Evolutionary conservation across 2,329 filamentous ascomycete genomes (phyloP).

Genomic region (Nothopassalora personata): DNA sequence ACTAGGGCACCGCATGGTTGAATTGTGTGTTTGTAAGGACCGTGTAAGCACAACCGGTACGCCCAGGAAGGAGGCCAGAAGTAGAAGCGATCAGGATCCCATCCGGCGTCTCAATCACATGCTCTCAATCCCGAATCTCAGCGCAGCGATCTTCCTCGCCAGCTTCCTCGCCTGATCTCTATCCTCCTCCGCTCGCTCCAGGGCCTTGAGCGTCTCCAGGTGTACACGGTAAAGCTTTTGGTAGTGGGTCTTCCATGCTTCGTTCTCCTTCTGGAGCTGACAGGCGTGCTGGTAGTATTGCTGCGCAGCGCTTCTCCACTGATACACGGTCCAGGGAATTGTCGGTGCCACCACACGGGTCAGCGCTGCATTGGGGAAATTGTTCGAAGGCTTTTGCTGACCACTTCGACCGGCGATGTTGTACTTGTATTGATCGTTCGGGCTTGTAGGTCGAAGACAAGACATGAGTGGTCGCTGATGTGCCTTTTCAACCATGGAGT

Average conservation of each 20-base stretch:
- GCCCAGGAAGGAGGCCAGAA: too few species aligned
- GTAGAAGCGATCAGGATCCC: too few species aligned
- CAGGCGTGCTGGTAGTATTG: background rate
- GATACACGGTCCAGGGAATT: background rate
- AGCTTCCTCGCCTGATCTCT: background rate
- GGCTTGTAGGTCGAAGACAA: background rate
- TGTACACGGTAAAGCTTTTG: background rate
- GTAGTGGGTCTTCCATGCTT: background rate
- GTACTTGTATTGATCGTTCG: background rate
- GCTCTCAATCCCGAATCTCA: background rate
- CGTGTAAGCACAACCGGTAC: too few species aligned
- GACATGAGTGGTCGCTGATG: background rate
- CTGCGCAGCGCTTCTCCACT: background rate
- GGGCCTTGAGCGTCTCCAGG: background rate
- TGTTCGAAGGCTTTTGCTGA: background rate
- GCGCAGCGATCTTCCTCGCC: background rate
- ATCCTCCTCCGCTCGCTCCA: background rate
- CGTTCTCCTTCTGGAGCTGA: background rate
- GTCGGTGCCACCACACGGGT: background rate
- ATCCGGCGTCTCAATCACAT: background rate
- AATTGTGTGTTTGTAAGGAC: too few species aligned
- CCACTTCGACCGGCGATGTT: background rate
- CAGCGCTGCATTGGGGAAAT: background rate
- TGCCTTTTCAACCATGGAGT: background rate
- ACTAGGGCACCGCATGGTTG: too few species aligned